Conservation (phyloP, 495 filamentous ascomycete genomes). For the Aspergillus campestris region DNA sequence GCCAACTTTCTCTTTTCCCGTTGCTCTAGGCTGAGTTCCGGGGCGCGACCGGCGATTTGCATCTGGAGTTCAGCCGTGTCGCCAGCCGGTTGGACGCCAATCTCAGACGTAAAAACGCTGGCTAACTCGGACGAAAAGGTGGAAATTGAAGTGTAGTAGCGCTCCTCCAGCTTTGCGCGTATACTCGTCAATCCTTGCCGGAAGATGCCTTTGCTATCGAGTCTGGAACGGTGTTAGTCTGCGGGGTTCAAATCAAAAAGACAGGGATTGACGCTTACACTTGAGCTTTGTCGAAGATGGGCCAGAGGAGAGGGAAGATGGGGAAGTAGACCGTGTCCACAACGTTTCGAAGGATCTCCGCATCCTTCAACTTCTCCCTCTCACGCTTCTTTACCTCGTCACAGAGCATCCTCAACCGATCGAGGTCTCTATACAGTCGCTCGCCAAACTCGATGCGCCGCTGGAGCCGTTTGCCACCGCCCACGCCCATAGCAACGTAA, state of each 20-base stretch:
- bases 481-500: constrained; percentile 83
- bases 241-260: not conserved
- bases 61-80: constrained; percentile 45
- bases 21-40: constrained; percentile 52
- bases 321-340: constrained; percentile 89
- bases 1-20: constrained; percentile 62
- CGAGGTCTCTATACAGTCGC: constrained; percentile 64
- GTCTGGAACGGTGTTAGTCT: constrained; percentile 44
- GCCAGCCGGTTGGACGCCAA: constrained; percentile 47
- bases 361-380: constrained; percentile 62
- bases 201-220: constrained; percentile 67
- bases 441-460: constrained; percentile 84
- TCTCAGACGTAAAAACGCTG: constrained; percentile 56
- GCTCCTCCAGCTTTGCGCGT: constrained; percentile 56
- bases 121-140: constrained; percentile 66
- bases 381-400: constrained; percentile 65
- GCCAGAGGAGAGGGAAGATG: constrained; percentile 65
- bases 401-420: constrained; percentile 59
- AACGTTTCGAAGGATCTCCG: constrained; percentile 62
- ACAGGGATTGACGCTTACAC: constrained; percentile 42
- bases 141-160: constrained; percentile 67
- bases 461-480: constrained; percentile 66
- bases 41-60: constrained; percentile 44
- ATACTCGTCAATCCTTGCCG: constrained; percentile 53
- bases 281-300: constrained; percentile 71